Evolutionary conservation across 108 stramenopile species (phyloP), one percentile per base, ranked within the genome.

Genomic region (Nannochloropsis salina): DNA sequence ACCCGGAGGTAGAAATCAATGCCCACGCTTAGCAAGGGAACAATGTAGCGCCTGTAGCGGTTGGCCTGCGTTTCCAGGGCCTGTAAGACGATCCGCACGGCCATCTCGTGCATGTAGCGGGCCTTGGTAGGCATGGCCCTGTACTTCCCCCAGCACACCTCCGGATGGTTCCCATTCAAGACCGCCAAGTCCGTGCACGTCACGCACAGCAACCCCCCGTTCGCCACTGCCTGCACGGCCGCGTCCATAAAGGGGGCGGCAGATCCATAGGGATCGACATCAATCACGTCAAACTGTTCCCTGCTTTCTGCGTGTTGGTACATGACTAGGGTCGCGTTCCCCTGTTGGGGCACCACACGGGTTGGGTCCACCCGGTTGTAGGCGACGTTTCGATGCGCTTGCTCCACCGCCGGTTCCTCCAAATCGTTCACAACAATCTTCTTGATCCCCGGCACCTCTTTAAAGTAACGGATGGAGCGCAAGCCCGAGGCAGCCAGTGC

Each of bases 191-290:
- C 61, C 41, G 99, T 99, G 88, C 96, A 97, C 0, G 99, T 99
- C 45, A 98, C 90, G 87, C 94, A 94, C 80, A 99, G 81, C 43
- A 99, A 86, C 21, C 99, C 99, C 18, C 98, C 98, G 81, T 94
- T 92, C 43, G 86, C 89, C 4, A 98, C 93, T 44, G 93, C 88
- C 20, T 88, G 89, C n/a, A 99, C 92, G 6, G 97, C 96, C 8
- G 92, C 93, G 89, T 99, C 99, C 12, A 98, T 84, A 86, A 99
- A 98, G 9, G 98, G 97, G 9, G 96, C 95, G 43, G 97, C 95
- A n/a, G 93, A 91, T 1, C 99, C 99, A 89, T 99, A 99, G 18
- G 99, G 99, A 91, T 99, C 99, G 40, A 99, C 90, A 87, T 99
- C 99, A 89, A 98, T 96, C 80, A 98, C 97, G 88, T 99, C 97